A percentile compares a stretch with the other conserved stretches of the same genome.
These are phyloP conservation scores for Mucor ambiguus DNA, from an alignment of 371 early-diverging fungal genomes.

Conservation along the genomic window DNA sequence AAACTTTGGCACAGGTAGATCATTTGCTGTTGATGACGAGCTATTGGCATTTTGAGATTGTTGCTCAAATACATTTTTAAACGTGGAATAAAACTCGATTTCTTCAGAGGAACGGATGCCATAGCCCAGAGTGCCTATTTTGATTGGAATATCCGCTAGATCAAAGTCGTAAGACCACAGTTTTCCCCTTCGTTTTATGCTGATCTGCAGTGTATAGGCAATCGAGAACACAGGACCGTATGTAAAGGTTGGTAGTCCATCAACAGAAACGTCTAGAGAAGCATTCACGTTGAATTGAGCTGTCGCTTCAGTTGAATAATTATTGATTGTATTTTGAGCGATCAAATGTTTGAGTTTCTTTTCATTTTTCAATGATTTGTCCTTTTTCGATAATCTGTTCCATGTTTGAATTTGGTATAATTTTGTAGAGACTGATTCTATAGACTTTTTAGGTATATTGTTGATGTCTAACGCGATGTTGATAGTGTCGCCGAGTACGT, in stretches of 20 bases:
- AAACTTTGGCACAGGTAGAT: constrained; percentile 25
- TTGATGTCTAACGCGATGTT: background rate
- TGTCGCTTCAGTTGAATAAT: background rate
- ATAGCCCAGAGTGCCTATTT: constrained; percentile 36
- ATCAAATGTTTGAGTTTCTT: background rate
- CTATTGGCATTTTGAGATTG: constrained; percentile 2
- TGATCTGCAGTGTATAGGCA: constrained; percentile 12
- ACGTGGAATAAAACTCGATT: constrained; percentile 27
- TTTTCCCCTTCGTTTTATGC: constrained; percentile 10
- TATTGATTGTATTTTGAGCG: background rate
- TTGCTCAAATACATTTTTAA: constrained; percentile 7
- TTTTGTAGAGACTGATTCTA: constrained; percentile 8
- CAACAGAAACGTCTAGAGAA: background rate
- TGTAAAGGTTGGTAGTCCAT: constrained; percentile 16
- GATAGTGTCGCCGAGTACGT: constrained; percentile 12
- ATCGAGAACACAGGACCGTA: constrained; percentile 17
- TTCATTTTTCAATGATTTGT: background rate
- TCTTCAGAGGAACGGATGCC: constrained; percentile 35
- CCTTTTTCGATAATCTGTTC: background rate
- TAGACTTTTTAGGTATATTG: background rate
- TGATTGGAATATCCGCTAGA: constrained; percentile 25
- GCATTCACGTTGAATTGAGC: background rate
- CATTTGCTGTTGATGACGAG: background rate
- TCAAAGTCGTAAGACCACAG: constrained; percentile 3
- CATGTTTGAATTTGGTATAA: constrained; percentile 16